These are phyloP conservation scores for Pseudohyphozyma bogoriensis DNA, from an alignment of 768 basidiomycete genomes.

Conservation along the genomic window DNA sequence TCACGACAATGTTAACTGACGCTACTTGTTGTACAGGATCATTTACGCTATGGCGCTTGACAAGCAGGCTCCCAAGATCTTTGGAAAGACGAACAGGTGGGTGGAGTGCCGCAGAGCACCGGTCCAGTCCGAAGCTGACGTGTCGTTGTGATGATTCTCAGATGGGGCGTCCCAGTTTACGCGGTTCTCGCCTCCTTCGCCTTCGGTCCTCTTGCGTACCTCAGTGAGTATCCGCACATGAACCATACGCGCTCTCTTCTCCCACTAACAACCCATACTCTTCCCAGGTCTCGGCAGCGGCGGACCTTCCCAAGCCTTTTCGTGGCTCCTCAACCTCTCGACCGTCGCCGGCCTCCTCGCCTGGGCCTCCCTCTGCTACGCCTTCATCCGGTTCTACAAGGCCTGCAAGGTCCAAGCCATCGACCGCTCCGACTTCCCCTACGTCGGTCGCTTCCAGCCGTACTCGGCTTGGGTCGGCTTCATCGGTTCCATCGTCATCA, in stretches of 20 bases:
- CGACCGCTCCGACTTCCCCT: slow-evolving; percentile 36
- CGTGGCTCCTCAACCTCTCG: slow-evolving; percentile 24
- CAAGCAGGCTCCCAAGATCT: slow-evolving; percentile 44
- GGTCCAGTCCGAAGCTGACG: too few relatives aligned
- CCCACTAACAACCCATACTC: too few relatives aligned
- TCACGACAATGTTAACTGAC: too few relatives aligned
- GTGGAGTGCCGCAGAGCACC: too few relatives aligned
- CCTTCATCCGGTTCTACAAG: slow-evolving; percentile 29
- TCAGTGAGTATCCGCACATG: too few relatives aligned
- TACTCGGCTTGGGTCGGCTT: slow-evolving; percentile 37
- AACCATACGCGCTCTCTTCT: too few relatives aligned
- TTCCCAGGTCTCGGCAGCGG: slow-evolving; percentile 38
- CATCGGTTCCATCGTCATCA: slow-evolving; percentile 34
- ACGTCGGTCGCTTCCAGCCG: slow-evolving; percentile 38
- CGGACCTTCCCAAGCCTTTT: slow-evolving; percentile 53
- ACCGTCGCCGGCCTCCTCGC: slow-evolving; percentile 20
- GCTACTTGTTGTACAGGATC: too few relatives aligned
- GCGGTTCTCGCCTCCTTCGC: slow-evolving; percentile 36
- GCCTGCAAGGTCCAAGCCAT: slow-evolving; percentile 38
- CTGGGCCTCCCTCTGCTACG: slow-evolving; percentile 15
- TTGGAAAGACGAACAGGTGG: slow-evolving; percentile 46
- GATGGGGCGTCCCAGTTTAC: slow-evolving; percentile 47
- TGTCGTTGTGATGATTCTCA: too few relatives aligned
- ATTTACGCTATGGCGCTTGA: slow-evolving; percentile 41
- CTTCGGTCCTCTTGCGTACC: slow-evolving; percentile 34